A percentile compares a stretch with the other conserved stretches of the same genome.
phyloP scores from a whole-genome alignment of 1,284 basidiomycete genomes.

The Apiotrichum veenhuisii region DNA sequence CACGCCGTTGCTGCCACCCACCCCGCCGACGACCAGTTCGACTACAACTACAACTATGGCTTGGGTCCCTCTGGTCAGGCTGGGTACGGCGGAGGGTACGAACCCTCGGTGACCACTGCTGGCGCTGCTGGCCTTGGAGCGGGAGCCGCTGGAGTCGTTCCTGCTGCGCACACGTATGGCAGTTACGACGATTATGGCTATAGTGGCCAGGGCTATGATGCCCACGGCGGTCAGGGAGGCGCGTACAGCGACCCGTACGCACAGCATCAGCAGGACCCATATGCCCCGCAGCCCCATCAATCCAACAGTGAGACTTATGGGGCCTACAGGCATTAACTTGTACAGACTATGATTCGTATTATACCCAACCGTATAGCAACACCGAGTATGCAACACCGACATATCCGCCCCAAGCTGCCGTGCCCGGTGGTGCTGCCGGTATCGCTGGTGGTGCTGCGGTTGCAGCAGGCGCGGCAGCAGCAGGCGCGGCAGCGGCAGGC shows the following conservation, averaged over 20 bases:
- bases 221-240: too few relatives aligned
- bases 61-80: constrained; percentile 6
- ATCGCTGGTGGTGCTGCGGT: not conserved
- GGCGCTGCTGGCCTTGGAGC: constrained; percentile 14
- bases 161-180: constrained; percentile 23
- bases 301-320: not conserved
- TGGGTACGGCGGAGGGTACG: too few relatives aligned
- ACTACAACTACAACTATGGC: constrained; percentile 12
- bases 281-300: not conserved
- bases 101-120: constrained; percentile 7
- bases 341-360: constrained; percentile 6
- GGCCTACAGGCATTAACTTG: not conserved
- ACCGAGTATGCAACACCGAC: constrained; percentile 6
- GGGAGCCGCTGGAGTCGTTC: constrained; percentile 32
- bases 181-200: not conserved
- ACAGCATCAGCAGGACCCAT: not conserved
- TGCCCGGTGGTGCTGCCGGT: not conserved
- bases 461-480: not conserved
- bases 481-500: not conserved
- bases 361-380: constrained; percentile 20
- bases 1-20: not conserved
- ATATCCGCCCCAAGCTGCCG: constrained; percentile 5
- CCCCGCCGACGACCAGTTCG: not conserved
- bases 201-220: too few relatives aligned
- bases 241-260: constrained; percentile 21